These are phyloP conservation scores for Pulveroboletus sp. DNA, from an alignment of 768 basidiomycete species.

Conservation along the genomic window DNA sequence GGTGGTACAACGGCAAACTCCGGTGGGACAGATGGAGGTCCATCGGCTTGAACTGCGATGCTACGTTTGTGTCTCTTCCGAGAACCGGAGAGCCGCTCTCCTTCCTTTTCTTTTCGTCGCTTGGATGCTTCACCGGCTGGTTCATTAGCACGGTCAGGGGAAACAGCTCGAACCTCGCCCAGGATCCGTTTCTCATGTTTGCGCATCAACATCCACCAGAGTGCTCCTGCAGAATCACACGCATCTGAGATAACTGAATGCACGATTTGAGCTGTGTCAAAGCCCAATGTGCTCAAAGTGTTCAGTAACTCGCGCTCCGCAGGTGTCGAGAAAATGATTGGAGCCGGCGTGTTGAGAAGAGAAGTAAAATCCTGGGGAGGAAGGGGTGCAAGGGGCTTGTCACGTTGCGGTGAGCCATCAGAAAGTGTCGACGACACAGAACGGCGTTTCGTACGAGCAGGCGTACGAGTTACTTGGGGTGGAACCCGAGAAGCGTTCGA, in stretches of 20 bases:
- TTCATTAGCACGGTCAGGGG: slow-evolving; percentile 18
- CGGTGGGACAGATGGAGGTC: slow-evolving; percentile 42
- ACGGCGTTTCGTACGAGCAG: slow-evolving; percentile 91
- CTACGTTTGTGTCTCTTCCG: slow-evolving; percentile 24
- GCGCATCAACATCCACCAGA: slow-evolving; percentile 96
- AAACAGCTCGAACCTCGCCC: slow-evolving; percentile 31
- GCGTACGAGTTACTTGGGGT: slow-evolving; percentile 78
- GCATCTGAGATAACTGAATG: slow-evolving; percentile 91
- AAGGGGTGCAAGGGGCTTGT: slow-evolving; percentile 41
- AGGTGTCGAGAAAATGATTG: slow-evolving; percentile 85
- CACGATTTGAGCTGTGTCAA: slow-evolving; percentile 94
- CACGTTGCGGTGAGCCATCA: slow-evolving; percentile 50
- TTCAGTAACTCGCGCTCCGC: slow-evolving; percentile 81
- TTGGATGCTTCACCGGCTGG: slow-evolving; percentile 19
- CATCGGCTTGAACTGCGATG: slow-evolving; percentile 47
- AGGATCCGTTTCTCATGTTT: slow-evolving; percentile 65
- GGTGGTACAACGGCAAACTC: slow-evolving; percentile 74
- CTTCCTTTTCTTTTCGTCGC: slow-evolving; percentile 32
- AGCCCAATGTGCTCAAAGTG: slow-evolving; percentile 68
- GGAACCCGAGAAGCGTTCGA: slow-evolving; percentile 36
- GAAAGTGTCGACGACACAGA: slow-evolving; percentile 89
- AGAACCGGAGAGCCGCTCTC: slow-evolving; percentile 18
- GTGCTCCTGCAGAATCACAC: slow-evolving; percentile 85
- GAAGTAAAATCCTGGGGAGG: slow-evolving; percentile 57
- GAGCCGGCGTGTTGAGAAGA: slow-evolving; percentile 60